phyloP scores from a whole-genome alignment of 2,329 filamentous ascomycete species.

The Alternaria sp. region DNA sequence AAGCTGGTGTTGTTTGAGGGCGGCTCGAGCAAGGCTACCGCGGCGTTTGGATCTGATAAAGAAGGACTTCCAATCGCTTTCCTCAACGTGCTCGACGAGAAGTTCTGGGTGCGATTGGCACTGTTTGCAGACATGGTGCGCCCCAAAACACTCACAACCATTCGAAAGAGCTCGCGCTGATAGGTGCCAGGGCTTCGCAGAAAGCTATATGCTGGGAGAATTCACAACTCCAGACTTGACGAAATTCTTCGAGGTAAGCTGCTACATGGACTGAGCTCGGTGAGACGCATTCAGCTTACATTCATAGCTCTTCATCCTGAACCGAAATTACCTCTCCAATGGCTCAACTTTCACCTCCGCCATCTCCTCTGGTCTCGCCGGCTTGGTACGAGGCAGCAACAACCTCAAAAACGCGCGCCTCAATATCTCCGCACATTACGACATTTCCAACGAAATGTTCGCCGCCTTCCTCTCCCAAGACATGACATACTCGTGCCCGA shows the following conservation, averaged over 20 bases:
- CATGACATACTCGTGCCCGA: constrained; percentile 78
- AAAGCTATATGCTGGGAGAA: constrained; percentile 76
- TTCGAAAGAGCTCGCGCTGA: not conserved
- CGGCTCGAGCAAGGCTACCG: constrained; percentile 51
- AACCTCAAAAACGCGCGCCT: constrained; percentile 60
- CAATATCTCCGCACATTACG: constrained; percentile 76
- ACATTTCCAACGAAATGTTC: constrained; percentile 79
- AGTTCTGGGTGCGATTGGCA: constrained; percentile 73
- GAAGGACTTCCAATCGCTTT: constrained; percentile 57
- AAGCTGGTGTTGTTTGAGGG: constrained; percentile 55
- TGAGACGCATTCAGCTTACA: constrained; percentile 20
- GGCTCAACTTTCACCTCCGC: constrained; percentile 68
- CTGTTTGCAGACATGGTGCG: constrained; percentile 74
- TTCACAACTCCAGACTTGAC: constrained; percentile 71
- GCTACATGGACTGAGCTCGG: not conserved
- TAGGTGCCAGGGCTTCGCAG: constrained; percentile 65
- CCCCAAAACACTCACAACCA: not conserved
- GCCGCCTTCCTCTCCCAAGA: constrained; percentile 75
- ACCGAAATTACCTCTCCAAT: constrained; percentile 69
- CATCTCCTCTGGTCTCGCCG: constrained; percentile 64
- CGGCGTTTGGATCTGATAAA: constrained; percentile 52
- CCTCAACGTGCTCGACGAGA: constrained; percentile 67
- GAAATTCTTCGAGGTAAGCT: constrained; percentile 68
- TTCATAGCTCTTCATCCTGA: constrained; percentile 70
- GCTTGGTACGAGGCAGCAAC: constrained; percentile 57